These are phyloP conservation scores for Nakaseomyces kungkrabaensis DNA, from an alignment of 1,139 yeast genomes.

Conservation along the genomic window DNA sequence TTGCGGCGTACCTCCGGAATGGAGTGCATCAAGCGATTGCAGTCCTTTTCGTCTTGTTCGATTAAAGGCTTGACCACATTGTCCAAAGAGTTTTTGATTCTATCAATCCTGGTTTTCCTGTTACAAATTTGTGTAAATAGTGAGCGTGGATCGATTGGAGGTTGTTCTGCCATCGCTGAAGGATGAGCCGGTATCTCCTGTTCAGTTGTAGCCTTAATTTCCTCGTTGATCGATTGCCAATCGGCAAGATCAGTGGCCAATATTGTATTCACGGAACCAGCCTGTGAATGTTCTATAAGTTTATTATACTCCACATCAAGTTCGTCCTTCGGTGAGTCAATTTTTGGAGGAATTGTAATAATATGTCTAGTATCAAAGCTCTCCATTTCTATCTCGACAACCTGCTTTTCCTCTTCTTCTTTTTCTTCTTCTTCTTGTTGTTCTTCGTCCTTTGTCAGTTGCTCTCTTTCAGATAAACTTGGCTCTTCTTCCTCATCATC, in stretches of 20 bases:
- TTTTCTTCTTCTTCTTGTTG: conserved; percentile 7
- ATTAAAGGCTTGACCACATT: background rate
- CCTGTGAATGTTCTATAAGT: background rate
- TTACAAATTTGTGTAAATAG: background rate
- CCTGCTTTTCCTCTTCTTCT: conserved; percentile 8
- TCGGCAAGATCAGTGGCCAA: background rate
- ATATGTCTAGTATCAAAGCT: background rate
- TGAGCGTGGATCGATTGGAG: background rate
- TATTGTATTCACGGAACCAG: background rate
- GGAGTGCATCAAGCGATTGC: background rate
- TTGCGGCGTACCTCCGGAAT: background rate
- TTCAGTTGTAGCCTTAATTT: background rate
- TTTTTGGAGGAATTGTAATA: background rate
- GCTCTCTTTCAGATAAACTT: conserved; percentile 10
- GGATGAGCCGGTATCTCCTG: background rate
- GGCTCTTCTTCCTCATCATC: conserved; percentile 17
- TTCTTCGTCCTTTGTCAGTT: conserved; percentile 7
- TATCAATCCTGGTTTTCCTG: background rate
- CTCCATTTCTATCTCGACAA: background rate
- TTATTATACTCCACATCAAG: background rate
- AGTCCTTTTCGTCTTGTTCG: background rate
- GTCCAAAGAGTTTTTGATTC: background rate
- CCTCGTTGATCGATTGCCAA: background rate
- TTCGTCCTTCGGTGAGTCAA: background rate
- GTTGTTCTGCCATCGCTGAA: background rate